Conservation (phyloP, 306 rosid species). For the Glycyrrhiza uralensis region DNA sequence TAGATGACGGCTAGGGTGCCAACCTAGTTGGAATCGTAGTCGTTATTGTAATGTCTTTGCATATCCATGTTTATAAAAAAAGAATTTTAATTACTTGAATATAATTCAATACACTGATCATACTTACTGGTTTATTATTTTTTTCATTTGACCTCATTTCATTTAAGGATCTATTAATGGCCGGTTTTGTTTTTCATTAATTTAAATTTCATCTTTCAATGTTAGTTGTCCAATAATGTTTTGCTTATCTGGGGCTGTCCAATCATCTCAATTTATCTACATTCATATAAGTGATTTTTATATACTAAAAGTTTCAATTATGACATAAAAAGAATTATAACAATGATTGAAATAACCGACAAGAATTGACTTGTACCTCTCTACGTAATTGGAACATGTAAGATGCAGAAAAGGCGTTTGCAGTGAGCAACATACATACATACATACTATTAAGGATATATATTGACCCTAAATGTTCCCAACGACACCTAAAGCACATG, state of each 20-base stretch:
- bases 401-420: slow-evolving; percentile 13
- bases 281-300: background rate
- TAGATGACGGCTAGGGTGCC: too few species aligned
- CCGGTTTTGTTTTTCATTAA: too few species aligned
- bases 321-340: background rate
- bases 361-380: slow-evolving; percentile 25
- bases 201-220: too few species aligned
- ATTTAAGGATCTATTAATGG: too few species aligned
- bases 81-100: too few species aligned
- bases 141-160: too few species aligned
- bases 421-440: background rate
- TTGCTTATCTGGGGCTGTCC: background rate
- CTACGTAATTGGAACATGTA: background rate
- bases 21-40: too few species aligned
- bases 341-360: slow-evolving; percentile 29
- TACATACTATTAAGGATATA: slow-evolving; percentile 5
- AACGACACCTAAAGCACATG: slow-evolving; percentile 43
- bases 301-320: background rate
- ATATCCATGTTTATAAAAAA: too few species aligned
- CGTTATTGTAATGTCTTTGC: too few species aligned
- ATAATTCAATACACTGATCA: too few species aligned
- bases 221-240: background rate
- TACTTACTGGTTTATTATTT: too few species aligned
- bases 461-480: slow-evolving; percentile 53
- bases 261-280: background rate